Evolutionary conservation across 768 basidiomycete genomes (phyloP).

Genomic region (Leccinum fibrillosum): DNA sequence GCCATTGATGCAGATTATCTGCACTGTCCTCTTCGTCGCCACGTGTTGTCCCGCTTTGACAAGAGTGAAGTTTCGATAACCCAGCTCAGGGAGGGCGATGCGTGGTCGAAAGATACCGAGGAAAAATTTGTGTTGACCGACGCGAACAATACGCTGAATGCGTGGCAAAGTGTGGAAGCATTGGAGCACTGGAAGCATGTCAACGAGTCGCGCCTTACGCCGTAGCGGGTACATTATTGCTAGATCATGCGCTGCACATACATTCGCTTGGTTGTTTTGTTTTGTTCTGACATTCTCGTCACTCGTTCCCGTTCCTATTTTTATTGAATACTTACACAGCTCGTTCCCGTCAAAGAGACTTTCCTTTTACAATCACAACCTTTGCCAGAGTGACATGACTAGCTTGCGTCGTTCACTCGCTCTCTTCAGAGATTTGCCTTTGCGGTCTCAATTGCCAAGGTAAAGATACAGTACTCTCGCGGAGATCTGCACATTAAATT

Average conservation of each 20-base stretch:
- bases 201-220: no score
- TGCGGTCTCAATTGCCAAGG: slow-evolving; percentile 2
- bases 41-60: slow-evolving; percentile 51
- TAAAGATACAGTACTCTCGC: slow-evolving; percentile 23
- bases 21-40: slow-evolving; percentile 61
- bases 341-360: no score
- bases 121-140: slow-evolving; percentile 59
- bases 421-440: slow-evolving; percentile 1
- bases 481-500: slow-evolving; percentile 17
- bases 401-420: slow-evolving; percentile 12
- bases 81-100: slow-evolving; percentile 30
- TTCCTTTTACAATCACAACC: no score
- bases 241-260: no score
- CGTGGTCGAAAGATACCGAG: slow-evolving; percentile 30
- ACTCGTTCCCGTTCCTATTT: no score
- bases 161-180: slow-evolving; percentile 63
- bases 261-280: no score
- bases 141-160: slow-evolving; percentile 54
- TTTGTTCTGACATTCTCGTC: no score
- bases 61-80: slow-evolving; percentile 53
- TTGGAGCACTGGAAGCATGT: slow-evolving; percentile 64
- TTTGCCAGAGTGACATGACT: slow-evolving; percentile 6
- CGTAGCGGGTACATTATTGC: no score
- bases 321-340: no score
- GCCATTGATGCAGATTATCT: slow-evolving; percentile 58